phyloP scores from a whole-genome alignment of 768 basidiomycete genomes.

The Antrodiella citrinella region DNA sequence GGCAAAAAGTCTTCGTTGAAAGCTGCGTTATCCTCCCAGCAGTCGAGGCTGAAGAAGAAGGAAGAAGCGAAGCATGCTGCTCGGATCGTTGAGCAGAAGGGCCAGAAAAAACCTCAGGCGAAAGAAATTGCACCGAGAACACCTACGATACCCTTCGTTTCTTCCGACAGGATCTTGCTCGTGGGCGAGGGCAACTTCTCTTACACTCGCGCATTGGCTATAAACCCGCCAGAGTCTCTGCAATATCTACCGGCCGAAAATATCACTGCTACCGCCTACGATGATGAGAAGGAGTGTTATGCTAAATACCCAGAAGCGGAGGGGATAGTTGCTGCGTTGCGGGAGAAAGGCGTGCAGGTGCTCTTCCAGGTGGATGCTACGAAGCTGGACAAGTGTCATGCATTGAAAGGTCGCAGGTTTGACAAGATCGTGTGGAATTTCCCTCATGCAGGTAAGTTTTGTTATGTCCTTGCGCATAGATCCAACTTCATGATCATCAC shows the following conservation, averaged over 20 bases:
- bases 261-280: conserved; percentile 80
- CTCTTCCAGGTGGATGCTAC: conserved; percentile 85
- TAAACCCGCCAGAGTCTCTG: conserved; percentile 35
- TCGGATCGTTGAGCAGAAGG: conserved; percentile 41
- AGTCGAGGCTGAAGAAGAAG: conserved; percentile 55
- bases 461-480: background rate
- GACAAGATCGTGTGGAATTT: conserved; percentile 92
- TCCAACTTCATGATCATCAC: conserved; percentile 4
- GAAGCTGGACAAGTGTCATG: conserved; percentile 48
- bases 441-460: conserved; percentile 78
- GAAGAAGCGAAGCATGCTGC: conserved; percentile 43
- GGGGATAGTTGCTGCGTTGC: conserved; percentile 47
- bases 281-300: conserved; percentile 67
- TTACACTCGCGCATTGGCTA: conserved; percentile 68
- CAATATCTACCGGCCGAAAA: conserved; percentile 52
- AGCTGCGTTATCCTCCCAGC: conserved; percentile 60
- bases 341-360: conserved; percentile 55
- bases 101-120: conserved; percentile 17
- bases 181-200: conserved; percentile 97
- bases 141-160: conserved; percentile 53
- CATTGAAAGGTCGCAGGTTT: conserved; percentile 56
- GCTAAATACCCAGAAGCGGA: conserved; percentile 75
- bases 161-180: conserved; percentile 63
- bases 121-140: conserved; percentile 24
- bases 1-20: conserved; percentile 45